Evolutionary conservation across 495 filamentous ascomycete genomes (phyloP), one percentile per base, ranked within the genome.

Genomic region (Cudoniella acicularis): DNA sequence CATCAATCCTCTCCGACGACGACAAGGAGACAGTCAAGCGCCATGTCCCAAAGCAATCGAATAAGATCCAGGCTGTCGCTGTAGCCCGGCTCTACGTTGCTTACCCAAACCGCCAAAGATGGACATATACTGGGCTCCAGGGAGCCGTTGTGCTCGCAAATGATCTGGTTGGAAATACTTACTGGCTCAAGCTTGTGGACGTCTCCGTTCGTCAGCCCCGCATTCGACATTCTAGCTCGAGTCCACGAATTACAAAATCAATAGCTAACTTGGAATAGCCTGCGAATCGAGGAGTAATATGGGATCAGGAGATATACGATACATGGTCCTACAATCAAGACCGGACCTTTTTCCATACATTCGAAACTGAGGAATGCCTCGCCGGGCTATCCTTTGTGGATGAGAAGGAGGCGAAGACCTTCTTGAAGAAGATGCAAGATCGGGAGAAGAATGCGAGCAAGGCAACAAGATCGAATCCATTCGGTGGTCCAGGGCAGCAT

Each of bases 241-340:
- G 22, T 22, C 17, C 9, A 30, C 21, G 18, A 24, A 42, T 18
- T 18, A 30, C 16, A 41, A 48, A 21, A 24, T 50, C 16, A 51
- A 52, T 60, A 65, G 30, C 65, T 71, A 60, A 76, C 69, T 47
- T 13, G 48, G 13, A 18, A 47, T 65, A 96, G 91, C 81, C 88
- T 30, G 77, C 88, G 47, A 85, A 84, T 71, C 83, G 87, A 64
- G 94, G 95, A 49, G 95, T 98, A 23, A 87, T 98, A 64, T 98
- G 94, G 94, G 94, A 98, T 69, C 92, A 97, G 74, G 94, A 98
- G 71, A 87, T 98, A 64, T 98, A 92, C 70, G 92, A 98, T 53
- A 87, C 84, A 47, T 98, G 96, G 77, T 80, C 79, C 40, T 98
- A 98, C 74, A 94, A 96, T 69, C 91, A 94, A 66, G 95, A 98